phyloP scores from a whole-genome alignment of 2,329 filamentous ascomycete genomes.

The Trichoderma cornu-damae region DNA sequence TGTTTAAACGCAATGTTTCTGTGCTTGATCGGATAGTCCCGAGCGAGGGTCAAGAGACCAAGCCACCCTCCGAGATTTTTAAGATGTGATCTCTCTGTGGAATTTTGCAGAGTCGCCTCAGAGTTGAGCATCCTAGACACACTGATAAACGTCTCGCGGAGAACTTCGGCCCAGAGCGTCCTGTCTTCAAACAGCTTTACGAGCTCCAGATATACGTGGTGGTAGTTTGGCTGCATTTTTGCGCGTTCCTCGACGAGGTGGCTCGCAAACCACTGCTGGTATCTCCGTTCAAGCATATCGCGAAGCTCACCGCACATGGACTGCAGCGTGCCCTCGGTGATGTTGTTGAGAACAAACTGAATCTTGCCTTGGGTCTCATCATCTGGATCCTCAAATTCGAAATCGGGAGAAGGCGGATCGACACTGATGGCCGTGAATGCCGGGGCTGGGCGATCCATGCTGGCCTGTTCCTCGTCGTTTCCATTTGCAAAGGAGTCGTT shows the following conservation, averaged over 20 bases:
- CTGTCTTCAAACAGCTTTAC: conserved; percentile 77
- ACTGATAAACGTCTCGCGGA: conserved; percentile 87
- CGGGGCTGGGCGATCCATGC: conserved; percentile 56
- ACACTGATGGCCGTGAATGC: conserved; percentile 76
- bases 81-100: conserved; percentile 77
- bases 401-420: conserved; percentile 59
- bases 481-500: conserved; percentile 63
- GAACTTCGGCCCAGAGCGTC: conserved; percentile 77
- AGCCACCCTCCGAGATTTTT: conserved; percentile 95
- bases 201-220: conserved; percentile 85
- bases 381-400: conserved; percentile 73
- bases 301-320: conserved; percentile 78
- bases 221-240: conserved; percentile 96
- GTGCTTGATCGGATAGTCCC: conserved; percentile 92
- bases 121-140: conserved; percentile 84
- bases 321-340: conserved; percentile 82
- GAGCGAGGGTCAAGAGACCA: conserved; percentile 83
- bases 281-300: conserved; percentile 69
- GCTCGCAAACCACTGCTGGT: conserved; percentile 94
- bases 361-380: conserved; percentile 88
- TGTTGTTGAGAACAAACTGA: conserved; percentile 92
- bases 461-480: conserved; percentile 56
- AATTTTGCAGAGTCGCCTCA: conserved; percentile 76
- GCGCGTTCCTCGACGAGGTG: conserved; percentile 94
- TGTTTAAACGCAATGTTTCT: conserved; percentile 97